Conservation (phyloP, 2,329 filamentous ascomycete genomes). For the Teratosphaeria nubilosa region DNA sequence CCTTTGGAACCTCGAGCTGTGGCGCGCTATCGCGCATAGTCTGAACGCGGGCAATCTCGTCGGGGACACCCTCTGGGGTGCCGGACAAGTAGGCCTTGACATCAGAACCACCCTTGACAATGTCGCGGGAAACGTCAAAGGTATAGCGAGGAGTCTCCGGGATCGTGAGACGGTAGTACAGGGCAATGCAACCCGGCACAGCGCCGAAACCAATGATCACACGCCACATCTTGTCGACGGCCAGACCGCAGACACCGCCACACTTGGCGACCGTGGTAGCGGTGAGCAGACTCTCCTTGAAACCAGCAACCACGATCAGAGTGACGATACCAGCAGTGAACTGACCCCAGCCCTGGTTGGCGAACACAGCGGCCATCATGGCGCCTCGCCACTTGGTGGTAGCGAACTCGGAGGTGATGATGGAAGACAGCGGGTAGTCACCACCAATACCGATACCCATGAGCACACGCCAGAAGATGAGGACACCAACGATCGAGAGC, state of each 20-base stretch:
- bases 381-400: conserved; percentile 77
- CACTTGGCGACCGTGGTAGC: conserved; percentile 44
- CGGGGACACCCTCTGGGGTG: conserved; percentile 51
- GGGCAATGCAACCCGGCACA: conserved; percentile 67
- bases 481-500: conserved; percentile 51
- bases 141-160: conserved; percentile 84
- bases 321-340: conserved; percentile 65
- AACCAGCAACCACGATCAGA: conserved; percentile 47
- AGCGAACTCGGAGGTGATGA: conserved; percentile 81
- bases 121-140: conserved; percentile 67
- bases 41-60: conserved; percentile 55
- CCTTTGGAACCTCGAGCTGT: conserved; percentile 55
- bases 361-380: conserved; percentile 80
- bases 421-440: conserved; percentile 71
- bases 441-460: conserved; percentile 74
- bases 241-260: conserved; percentile 52
- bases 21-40: conserved; percentile 45
- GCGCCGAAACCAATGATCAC: conserved; percentile 71
- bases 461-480: conserved; percentile 74
- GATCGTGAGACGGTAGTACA: conserved; percentile 80
- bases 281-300: conserved; percentile 26
- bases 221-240: conserved; percentile 84
- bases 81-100: conserved; percentile 65
- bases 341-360: conserved; percentile 79
- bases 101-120: conserved; percentile 63